Evolutionary conservation across 2,329 filamentous ascomycete genomes (phyloP).

Genomic region (Sclerotinia trifoliorum): DNA sequence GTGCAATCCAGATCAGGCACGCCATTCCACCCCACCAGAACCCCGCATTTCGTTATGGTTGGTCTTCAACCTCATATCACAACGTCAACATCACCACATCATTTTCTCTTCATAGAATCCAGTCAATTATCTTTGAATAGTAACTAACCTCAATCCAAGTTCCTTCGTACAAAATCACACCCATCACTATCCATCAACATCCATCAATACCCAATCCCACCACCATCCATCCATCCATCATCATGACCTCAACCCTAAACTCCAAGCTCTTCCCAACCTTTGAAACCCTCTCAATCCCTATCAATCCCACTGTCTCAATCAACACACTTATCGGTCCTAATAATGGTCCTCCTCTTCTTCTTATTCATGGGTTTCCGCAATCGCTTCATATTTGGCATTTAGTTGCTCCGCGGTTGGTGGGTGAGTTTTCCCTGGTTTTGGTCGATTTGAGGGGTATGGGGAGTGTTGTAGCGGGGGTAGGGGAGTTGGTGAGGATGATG

Average conservation of each 20-base stretch:
- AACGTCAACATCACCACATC: neutral
- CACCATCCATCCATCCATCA: too few species aligned
- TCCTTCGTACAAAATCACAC: too few species aligned
- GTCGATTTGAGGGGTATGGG: slow-evolving; percentile 54
- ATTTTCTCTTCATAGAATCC: neutral
- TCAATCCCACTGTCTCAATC: neutral
- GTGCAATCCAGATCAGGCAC: too few species aligned
- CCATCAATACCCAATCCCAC: too few species aligned
- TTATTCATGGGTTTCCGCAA: slow-evolving; percentile 55
- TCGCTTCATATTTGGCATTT: slow-evolving; percentile 53
- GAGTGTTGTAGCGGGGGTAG: slow-evolving; percentile 47
- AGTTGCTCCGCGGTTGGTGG: slow-evolving; percentile 44
- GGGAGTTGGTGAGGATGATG: slow-evolving; percentile 20
- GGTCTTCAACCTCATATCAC: neutral
- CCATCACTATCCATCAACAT: too few species aligned
- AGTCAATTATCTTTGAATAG: neutral
- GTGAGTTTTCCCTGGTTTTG: slow-evolving; percentile 46
- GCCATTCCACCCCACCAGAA: neutral
- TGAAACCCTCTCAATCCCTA: neutral
- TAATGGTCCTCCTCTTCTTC: slow-evolving; percentile 44
- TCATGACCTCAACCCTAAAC: too few species aligned
- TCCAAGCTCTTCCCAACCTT: slow-evolving; percentile 9
- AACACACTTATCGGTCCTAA: neutral
- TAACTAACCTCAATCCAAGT: too few species aligned
- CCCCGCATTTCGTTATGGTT: neutral